Evolutionary conservation across 805 yeast species (phyloP), one percentile per base, ranked within the genome.

Genomic region (Debaryomyces maramus): DNA sequence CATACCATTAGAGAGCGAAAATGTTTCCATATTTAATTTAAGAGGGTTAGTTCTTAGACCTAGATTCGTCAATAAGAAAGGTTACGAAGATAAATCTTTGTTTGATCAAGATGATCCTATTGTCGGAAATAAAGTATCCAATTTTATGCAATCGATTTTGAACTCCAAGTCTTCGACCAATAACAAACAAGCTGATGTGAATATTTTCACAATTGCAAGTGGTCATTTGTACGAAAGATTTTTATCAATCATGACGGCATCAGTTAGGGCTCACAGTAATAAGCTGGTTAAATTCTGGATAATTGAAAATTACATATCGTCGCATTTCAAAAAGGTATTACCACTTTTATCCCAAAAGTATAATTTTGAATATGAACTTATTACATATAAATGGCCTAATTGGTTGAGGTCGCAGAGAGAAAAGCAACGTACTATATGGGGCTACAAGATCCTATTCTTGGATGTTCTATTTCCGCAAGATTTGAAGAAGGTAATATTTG

Each of bases 331-430:
- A 55, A 54, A 64, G 20, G 74, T 79, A 35, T 55, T 88, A n/a
- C 85, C 88, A 0, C 47, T 53, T 11, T 53, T 88, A 40, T 82
- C 95, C 0, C 58, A 65, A 13, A 55, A 74, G 39, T 78, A 76
- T 53, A 78, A 80, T 1, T 85, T 87, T 53, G 75, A 83, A 35
- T 86, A 82, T 53, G 91, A 88, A 52, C 61, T 88, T 32, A 70
- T 93, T n/a, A 78, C 85, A 1, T 91, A 86, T 60, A 83, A 85
- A 46, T 91, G 99, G 99, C 99, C 99, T 10, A 60, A 70, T 7
- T 91, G 97, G 96, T 67, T 91, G 15, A 74, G 90, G 36, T 73
- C 74, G 3, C 98, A 91, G 62, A 61, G 83, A 26, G 91, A 85
- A 48, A 79, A 79, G 52, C 89, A 83, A 53, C 72, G 97, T 45